Percentiles rank a stretch among this genome's conserved stretches.
These are phyloP conservation scores for Stagonosporopsis tanaceti DNA, from an alignment of 2,329 filamentous ascomycete genomes.

Conservation along the genomic window DNA sequence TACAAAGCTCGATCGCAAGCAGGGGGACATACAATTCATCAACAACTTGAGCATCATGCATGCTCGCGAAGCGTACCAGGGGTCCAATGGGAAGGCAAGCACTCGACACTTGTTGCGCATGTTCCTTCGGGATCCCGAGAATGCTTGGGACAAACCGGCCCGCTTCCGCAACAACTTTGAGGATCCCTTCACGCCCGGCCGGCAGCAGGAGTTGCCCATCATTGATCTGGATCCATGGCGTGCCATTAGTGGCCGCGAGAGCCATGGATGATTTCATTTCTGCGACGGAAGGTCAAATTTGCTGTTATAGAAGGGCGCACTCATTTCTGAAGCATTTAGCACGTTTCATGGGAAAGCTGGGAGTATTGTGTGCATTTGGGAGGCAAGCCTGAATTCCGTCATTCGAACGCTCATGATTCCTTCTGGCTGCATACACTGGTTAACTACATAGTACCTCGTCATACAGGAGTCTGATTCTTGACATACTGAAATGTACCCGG, in stretches of 20 bases:
- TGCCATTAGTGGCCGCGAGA: slow-evolving; percentile 49
- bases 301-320: slow-evolving; percentile 1
- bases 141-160: slow-evolving; percentile 45
- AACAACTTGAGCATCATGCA: slow-evolving; percentile 50
- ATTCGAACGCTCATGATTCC: background rate
- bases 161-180: slow-evolving; percentile 41
- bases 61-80: slow-evolving; percentile 45
- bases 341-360: slow-evolving; percentile 10
- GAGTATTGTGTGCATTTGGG: slow-evolving; percentile 17
- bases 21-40: slow-evolving; percentile 49
- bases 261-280: slow-evolving; percentile 40
- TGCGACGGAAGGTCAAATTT: background rate
- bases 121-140: slow-evolving; percentile 48
- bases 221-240: slow-evolving; percentile 48
- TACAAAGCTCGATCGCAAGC: slow-evolving; percentile 43
- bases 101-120: slow-evolving; percentile 48
- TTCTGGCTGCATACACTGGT: slow-evolving; percentile 17
- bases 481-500: slow-evolving; percentile 19
- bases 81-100: slow-evolving; percentile 34
- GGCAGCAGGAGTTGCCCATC: slow-evolving; percentile 44
- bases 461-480: slow-evolving; percentile 15
- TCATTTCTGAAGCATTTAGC: slow-evolving; percentile 7
- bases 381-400: slow-evolving; percentile 5
- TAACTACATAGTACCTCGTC: slow-evolving; percentile 19
- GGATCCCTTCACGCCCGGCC: slow-evolving; percentile 41